These are phyloP conservation scores for Pleurotus pulmonarius DNA, from an alignment of 768 basidiomycete species.

Conservation along the genomic window DNA sequence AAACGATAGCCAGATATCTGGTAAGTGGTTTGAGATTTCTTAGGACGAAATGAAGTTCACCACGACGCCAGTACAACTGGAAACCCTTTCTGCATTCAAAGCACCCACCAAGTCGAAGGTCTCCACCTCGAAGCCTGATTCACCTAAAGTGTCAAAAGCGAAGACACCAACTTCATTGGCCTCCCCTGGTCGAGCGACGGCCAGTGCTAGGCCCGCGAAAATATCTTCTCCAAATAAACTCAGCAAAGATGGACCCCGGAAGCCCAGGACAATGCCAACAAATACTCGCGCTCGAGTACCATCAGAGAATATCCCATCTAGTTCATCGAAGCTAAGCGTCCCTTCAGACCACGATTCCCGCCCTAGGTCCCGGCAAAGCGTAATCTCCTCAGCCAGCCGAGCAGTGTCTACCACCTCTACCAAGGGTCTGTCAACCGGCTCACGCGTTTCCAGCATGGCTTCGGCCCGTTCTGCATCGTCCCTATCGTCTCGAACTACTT, in stretches of 20 bases:
- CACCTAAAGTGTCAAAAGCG: background rate
- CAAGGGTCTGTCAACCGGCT: background rate
- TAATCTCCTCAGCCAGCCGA: background rate
- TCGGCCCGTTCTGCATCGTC: background rate
- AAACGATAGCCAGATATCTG: conserved; percentile 6
- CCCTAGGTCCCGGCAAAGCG: background rate
- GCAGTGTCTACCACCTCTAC: background rate
- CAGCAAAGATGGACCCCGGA: background rate
- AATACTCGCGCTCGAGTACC: background rate
- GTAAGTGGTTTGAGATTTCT: background rate
- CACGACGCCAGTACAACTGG: background rate
- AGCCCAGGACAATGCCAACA: conserved; percentile 1
- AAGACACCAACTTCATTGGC: background rate
- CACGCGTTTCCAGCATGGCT: background rate
- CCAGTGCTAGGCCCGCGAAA: background rate
- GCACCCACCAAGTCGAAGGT: background rate
- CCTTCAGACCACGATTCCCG: background rate
- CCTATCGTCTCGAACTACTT: background rate
- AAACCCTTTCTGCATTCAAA: background rate
- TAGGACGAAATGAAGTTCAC: too few species aligned
- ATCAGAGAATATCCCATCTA: background rate
- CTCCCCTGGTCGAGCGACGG: background rate
- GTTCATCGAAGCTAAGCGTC: background rate
- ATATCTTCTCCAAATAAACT: background rate
- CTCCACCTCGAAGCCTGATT: background rate